Conservation (phyloP, 768 basidiomycete genomes). For the Favolaschia claudopus region DNA sequence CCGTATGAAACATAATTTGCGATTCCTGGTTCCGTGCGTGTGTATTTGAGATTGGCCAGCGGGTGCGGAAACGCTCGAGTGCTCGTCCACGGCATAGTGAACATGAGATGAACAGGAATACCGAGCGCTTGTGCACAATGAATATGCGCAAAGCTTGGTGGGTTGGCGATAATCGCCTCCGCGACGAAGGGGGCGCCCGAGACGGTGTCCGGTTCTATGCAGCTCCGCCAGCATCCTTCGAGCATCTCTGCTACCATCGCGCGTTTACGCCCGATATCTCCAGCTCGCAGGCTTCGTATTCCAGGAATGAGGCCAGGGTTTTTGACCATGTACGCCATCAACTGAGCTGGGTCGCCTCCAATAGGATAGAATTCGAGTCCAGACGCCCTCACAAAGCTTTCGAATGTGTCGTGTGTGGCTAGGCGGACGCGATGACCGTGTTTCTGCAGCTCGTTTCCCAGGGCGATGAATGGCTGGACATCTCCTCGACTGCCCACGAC, state of each 20-base stretch:
- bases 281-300: constrained; percentile 46
- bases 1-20: constrained; percentile 52
- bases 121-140: constrained; percentile 56
- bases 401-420: constrained; percentile 53
- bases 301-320: constrained; percentile 57
- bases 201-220: constrained; percentile 41
- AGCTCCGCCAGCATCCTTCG: constrained; percentile 50
- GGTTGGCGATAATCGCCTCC: constrained; percentile 56
- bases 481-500: constrained; percentile 42
- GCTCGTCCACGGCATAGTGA: constrained; percentile 34
- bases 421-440: constrained; percentile 53
- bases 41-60: constrained; percentile 48
- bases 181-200: constrained; percentile 46
- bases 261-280: constrained; percentile 52
- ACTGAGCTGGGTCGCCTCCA: constrained; percentile 52
- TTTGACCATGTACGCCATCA: constrained; percentile 59
- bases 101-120: constrained; percentile 38
- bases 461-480: constrained; percentile 55
- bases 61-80: constrained; percentile 52
- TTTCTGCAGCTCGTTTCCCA: constrained; percentile 43
- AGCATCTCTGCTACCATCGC: constrained; percentile 52
- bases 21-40: constrained; percentile 46
- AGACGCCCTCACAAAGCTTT: constrained; percentile 43
- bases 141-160: constrained; percentile 56
- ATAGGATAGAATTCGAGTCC: constrained; percentile 52